phyloP scores from a whole-genome alignment of 1,284 basidiomycete genomes.

The Laetiporus sulphureus region DNA sequence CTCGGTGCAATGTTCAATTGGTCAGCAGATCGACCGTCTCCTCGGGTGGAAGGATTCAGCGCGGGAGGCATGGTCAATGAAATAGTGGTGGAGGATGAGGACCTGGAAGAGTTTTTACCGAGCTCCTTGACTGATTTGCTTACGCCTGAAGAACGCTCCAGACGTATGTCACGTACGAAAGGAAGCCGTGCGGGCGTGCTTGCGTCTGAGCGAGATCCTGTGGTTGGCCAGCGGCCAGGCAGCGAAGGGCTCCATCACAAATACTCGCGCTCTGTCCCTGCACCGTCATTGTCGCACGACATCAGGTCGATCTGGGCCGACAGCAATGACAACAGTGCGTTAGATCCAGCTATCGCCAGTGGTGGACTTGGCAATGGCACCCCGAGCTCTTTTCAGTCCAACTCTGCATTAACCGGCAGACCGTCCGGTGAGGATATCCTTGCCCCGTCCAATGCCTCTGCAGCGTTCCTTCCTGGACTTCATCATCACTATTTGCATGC shows the following conservation, averaged over 20 bases:
- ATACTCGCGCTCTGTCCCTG: slow-evolving; percentile 74
- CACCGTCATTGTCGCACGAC: slow-evolving; percentile 64
- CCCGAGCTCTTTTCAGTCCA: slow-evolving; percentile 40
- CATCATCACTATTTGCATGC: slow-evolving; percentile 54
- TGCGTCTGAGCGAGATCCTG: slow-evolving; percentile 15
- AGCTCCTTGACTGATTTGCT: slow-evolving; percentile 82
- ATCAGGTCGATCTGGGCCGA: slow-evolving; percentile 70
- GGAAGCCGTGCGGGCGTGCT: slow-evolving; percentile 28
- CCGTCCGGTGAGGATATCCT: slow-evolving; percentile 33
- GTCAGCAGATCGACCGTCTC: slow-evolving; percentile 21
- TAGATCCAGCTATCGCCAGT: slow-evolving; percentile 15
- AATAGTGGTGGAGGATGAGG: slow-evolving; percentile 60
- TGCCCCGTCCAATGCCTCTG: slow-evolving; percentile 59
- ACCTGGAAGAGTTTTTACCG: slow-evolving; percentile 83
- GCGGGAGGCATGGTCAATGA: slow-evolving; percentile 22
- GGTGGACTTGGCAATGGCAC: slow-evolving; percentile 36
- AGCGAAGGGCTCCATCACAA: slow-evolving; percentile 47
- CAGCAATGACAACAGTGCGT: slow-evolving; percentile 19
- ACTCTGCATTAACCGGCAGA: slow-evolving; percentile 31
- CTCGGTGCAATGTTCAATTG: slow-evolving; percentile 35
- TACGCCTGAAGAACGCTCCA: slow-evolving; percentile 75
- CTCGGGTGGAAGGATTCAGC: neutral
- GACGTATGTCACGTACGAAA: slow-evolving; percentile 70
- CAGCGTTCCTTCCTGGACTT: slow-evolving; percentile 66
- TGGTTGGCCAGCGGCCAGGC: slow-evolving; percentile 18